Evolutionary conservation across 768 basidiomycete genomes (phyloP).

Genomic region (Leccinum pellstonianum): DNA sequence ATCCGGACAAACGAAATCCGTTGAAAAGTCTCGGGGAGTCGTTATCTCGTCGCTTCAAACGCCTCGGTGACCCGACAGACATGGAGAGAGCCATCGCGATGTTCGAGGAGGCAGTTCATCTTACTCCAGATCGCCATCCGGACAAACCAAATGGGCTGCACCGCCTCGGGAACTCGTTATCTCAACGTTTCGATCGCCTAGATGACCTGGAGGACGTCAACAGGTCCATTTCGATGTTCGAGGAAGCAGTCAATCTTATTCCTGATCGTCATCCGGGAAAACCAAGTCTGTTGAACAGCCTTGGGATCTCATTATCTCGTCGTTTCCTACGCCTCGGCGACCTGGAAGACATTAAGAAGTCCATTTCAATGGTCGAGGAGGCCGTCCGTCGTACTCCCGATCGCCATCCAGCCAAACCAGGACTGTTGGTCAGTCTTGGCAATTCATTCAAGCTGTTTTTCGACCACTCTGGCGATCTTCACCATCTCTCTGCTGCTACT

Average conservation of each 20-base stretch:
- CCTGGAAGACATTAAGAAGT: neutral
- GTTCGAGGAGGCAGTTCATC: neutral
- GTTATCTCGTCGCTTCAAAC: neutral
- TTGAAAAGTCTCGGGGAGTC: neutral
- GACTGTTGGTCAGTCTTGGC: neutral
- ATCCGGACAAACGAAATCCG: neutral
- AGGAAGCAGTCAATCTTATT: neutral
- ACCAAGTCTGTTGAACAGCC: neutral
- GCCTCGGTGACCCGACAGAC: neutral
- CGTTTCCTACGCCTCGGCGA: neutral
- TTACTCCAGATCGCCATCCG: neutral
- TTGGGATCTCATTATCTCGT: neutral
- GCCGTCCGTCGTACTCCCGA: neutral
- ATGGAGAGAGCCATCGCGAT: neutral
- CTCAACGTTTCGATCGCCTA: neutral
- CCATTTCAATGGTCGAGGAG: neutral
- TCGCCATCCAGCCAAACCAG: neutral
- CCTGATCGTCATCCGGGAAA: neutral
- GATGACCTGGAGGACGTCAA: neutral
- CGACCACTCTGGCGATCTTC: neutral
- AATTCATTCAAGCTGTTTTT: neutral
- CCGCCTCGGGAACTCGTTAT: neutral
- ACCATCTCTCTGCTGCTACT: neutral
- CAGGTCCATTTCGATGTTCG: neutral
- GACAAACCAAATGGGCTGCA: neutral